A percentile compares a stretch with the other conserved stretches of the same genome.
These are phyloP conservation scores for Aspergillus sp. DNA, from an alignment of 2,329 filamentous ascomycete species.

Conservation along the genomic window DNA sequence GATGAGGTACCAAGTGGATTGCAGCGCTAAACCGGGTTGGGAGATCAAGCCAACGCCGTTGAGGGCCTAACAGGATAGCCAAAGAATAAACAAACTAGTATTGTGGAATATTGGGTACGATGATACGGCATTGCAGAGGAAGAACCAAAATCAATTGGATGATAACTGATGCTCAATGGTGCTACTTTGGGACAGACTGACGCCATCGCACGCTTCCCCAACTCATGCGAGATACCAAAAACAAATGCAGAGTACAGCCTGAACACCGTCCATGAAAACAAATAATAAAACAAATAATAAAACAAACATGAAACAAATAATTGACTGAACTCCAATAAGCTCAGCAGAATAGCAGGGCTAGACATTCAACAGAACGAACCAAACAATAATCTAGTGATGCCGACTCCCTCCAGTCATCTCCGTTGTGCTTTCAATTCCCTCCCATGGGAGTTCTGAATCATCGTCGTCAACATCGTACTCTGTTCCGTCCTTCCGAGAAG, in stretches of 20 bases:
- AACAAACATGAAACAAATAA: conserved; percentile 1
- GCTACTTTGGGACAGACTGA: conserved; percentile 10
- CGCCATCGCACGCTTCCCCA: conserved; percentile 11
- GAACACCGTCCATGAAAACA: background rate
- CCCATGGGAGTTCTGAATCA: conserved; percentile 44
- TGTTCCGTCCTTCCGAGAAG: conserved; percentile 19
- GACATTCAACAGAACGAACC: background rate
- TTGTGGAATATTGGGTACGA: background rate
- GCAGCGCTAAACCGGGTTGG: conserved; percentile 11
- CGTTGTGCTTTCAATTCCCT: conserved; percentile 44
- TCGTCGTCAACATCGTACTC: conserved; percentile 32
- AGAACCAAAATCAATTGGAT: background rate
- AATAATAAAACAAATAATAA: background rate
- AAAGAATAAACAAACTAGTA: background rate
- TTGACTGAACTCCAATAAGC: background rate
- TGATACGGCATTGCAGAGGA: background rate
- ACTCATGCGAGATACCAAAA: conserved; percentile 6
- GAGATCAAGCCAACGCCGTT: background rate
- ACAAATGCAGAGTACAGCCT: background rate
- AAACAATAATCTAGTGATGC: conserved; percentile 14
- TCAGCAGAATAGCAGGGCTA: background rate
- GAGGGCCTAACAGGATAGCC: background rate
- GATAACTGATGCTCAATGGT: conserved; percentile 8
- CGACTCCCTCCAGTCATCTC: conserved; percentile 33
- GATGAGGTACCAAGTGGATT: background rate